A percentile compares a stretch with the other conserved stretches of the same genome.
Conservation (phyloP, 148 eudicot genomes). For the Diospyros lotus region DNA sequence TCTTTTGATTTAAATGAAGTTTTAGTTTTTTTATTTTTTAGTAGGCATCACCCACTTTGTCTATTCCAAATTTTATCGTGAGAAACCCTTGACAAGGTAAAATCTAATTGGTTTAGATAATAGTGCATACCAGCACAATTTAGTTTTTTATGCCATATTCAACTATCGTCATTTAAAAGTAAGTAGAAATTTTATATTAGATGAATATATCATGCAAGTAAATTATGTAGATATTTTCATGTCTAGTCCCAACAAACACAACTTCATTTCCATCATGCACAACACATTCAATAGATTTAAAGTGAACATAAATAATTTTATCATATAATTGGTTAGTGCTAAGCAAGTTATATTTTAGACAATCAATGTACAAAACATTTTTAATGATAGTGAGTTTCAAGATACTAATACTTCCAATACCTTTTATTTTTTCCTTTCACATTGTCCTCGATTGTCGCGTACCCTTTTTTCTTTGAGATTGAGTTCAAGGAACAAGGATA, state of each 20-base stretch:
- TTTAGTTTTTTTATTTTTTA: not conserved
- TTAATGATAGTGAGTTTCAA: not conserved
- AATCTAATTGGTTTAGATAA: not conserved
- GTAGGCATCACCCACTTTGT: not conserved
- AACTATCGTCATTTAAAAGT: not conserved
- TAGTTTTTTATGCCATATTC: not conserved
- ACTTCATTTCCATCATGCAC: not conserved
- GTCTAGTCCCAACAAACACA: not conserved
- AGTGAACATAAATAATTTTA: not conserved
- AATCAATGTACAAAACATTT: not conserved
- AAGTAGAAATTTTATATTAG: not conserved
- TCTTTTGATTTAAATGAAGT: not conserved
- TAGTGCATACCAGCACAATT: not conserved
- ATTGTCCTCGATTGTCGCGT: conserved; percentile 9
- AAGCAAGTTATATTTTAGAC: conserved; percentile 2
- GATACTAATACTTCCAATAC: conserved; percentile 13
- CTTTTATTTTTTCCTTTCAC: not conserved
- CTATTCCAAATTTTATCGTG: not conserved
- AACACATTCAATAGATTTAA: not conserved
- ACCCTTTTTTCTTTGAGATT: not conserved
- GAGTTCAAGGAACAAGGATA: too few species aligned
- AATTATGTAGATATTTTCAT: not conserved
- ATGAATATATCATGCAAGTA: not conserved
- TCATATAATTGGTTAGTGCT: conserved; percentile 13
- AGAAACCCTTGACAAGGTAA: not conserved